phyloP scores from a whole-genome alignment of 2,329 filamentous ascomycete species.

The Drechslera avenae region DNA sequence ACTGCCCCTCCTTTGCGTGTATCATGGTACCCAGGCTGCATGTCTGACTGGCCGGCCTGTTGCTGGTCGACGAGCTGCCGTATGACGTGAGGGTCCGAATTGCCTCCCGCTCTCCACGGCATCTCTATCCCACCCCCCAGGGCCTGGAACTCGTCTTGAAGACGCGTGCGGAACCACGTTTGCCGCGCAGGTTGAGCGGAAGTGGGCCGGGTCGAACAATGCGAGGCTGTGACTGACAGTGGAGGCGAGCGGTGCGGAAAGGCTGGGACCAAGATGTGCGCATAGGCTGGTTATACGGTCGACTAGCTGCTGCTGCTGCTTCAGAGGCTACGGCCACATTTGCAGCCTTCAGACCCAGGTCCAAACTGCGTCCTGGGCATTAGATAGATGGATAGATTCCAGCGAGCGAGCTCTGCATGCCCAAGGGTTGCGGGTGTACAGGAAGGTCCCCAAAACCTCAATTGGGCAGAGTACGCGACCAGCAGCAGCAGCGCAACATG shows the following conservation, averaged over 20 bases:
- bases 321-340: conserved; percentile 1
- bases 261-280: conserved; percentile 10
- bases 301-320: conserved; percentile 1
- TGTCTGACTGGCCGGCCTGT: conserved; percentile 19
- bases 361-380: neutral
- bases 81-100: conserved; percentile 30
- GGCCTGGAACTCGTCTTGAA: conserved; percentile 60
- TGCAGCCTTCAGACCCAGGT: conserved; percentile 4
- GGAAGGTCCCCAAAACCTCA: conserved; percentile 12
- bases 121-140: conserved; percentile 19
- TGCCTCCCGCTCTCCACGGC: conserved; percentile 19
- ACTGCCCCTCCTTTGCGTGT: conserved; percentile 28
- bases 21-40: conserved; percentile 19
- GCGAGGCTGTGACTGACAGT: conserved; percentile 24
- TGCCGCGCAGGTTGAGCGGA: conserved; percentile 24
- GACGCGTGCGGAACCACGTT: conserved; percentile 72
- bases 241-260: conserved; percentile 18
- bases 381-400: conserved; percentile 3
- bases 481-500: conserved; percentile 15
- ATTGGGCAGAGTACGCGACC: conserved; percentile 13
- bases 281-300: neutral
- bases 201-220: conserved; percentile 20
- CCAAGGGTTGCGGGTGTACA: conserved; percentile 11
- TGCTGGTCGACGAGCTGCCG: conserved; percentile 23
- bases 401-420: conserved; percentile 4